A percentile compares a stretch with the other conserved stretches of the same genome.
Conservation (phyloP, 78 protist species). For the Cavenderia fasciculata region DNA sequence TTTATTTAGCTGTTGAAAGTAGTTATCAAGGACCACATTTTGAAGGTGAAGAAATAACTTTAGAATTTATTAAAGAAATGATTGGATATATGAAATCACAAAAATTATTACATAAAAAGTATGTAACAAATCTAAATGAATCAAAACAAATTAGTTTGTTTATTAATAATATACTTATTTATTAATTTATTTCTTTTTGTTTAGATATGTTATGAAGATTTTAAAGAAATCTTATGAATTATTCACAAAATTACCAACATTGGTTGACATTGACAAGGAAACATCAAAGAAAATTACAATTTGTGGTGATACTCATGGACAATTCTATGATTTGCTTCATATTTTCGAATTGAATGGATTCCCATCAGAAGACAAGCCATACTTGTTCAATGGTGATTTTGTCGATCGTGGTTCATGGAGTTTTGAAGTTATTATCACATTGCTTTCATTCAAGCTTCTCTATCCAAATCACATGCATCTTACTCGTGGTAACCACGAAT, state of each 20-base stretch:
- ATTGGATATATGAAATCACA: constrained; percentile 57
- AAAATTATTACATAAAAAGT: constrained; percentile 81
- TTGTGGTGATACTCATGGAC: constrained; percentile 98
- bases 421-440: constrained; percentile 86
- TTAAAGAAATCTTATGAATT: constrained; percentile 61
- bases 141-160: too few species aligned
- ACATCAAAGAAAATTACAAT: constrained; percentile 85
- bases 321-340: constrained; percentile 90
- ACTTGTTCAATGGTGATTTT: constrained; percentile 97
- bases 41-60: constrained; percentile 68
- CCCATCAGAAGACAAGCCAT: constrained; percentile 79
- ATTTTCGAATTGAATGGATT: constrained; percentile 93
- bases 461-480: constrained; percentile 89
- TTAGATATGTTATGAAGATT: constrained; percentile 63
- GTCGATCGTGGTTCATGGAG: constrained; percentile 93
- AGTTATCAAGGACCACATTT: constrained; percentile 88
- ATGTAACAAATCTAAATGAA: background rate
- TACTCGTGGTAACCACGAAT: constrained; percentile 97
- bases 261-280: constrained; percentile 80
- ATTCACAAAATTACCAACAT: constrained; percentile 70
- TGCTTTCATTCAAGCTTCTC: constrained; percentile 88
- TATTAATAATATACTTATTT: too few species aligned
- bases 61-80: constrained; percentile 85
- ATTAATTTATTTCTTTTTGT: background rate
- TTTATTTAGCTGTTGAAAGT: constrained; percentile 41